Evolutionary conservation across 768 basidiomycete genomes (phyloP).

Genomic region (Tylopilus rubrobrunneus): DNA sequence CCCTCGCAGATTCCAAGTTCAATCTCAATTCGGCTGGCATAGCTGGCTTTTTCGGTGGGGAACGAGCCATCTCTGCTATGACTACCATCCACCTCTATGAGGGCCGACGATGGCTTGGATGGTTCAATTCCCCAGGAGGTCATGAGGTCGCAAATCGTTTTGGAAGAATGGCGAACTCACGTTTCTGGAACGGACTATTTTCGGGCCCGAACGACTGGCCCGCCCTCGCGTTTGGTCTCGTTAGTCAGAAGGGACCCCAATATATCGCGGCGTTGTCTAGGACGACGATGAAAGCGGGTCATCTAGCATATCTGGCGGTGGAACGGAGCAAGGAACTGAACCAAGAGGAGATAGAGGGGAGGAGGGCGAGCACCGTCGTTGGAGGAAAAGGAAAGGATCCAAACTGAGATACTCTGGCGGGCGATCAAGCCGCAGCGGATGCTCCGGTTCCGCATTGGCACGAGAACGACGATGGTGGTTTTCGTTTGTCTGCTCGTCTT

Average conservation of each 20-base stretch:
- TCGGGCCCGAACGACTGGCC: constrained; percentile 29
- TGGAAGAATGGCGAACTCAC: constrained; percentile 28
- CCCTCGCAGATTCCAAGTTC: background rate
- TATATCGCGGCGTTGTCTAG: constrained; percentile 30
- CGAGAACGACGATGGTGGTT: constrained; percentile 21
- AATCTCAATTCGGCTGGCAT: constrained; percentile 25
- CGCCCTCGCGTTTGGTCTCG: constrained; percentile 26
- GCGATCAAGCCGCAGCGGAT: constrained; percentile 8
- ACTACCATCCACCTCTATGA: constrained; percentile 28
- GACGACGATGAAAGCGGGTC: constrained; percentile 24
- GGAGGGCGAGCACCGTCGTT: constrained; percentile 18
- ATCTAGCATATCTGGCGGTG: constrained; percentile 27
- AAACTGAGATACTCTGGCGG: constrained; percentile 13
- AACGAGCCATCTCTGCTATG: constrained; percentile 36
- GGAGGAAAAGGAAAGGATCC: constrained; percentile 30
- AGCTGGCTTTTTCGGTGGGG: constrained; percentile 35
- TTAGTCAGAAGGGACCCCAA: constrained; percentile 26
- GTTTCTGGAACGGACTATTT: constrained; percentile 33
- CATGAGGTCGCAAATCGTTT: constrained; percentile 31
- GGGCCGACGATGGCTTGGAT: constrained; percentile 33
- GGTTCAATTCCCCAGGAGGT: constrained; percentile 36
- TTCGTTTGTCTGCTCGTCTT: constrained; percentile 25
- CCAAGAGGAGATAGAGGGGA: background rate
- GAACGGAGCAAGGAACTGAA: constrained; percentile 5
- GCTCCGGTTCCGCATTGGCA: constrained; percentile 11